Base-by-base conservation (phyloP, 176 grass and related monocot genomes). In the Cymbopogon citratus region DNA sequence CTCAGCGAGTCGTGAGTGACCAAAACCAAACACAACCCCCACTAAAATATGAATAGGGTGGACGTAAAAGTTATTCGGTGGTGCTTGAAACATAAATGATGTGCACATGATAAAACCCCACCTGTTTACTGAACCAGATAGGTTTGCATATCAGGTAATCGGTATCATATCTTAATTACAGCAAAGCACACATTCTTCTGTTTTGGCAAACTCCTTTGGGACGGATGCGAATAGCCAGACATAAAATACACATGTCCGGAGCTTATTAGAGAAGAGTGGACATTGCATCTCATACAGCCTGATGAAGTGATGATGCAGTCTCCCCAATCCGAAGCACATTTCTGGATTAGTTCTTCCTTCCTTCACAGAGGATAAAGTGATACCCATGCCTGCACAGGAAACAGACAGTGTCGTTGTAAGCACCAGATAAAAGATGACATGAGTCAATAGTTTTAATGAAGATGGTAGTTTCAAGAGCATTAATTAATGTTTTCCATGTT, bases 321-420 rank as follows among this genome's bases (percentile, higher is more conserved):
- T 79, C 25, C 33, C 59, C 60, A 69, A 25, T 5, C 26, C 34
- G 27, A 72, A 38, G 9, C 40, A 63, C 44, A 41, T 18, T 62
- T 24, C 3, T 49, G n/a, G 0, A 85, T 90, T 56, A 99, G 83
- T 95, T 99, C 73, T 91, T 99, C 87, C 89, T 86, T 36, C 92
- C 96, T 89, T 99, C 96, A 23, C 73, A 85, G 14, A 95, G 87
- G 77, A 99, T 95, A 52, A 95, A 33, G 68, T 99, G 92, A 45
- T 99, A 99, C 3, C 96, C 96, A 15, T 99, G 96, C 80, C 91
- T 95, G 81, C 43, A 91, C 13, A 45, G 5, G 21, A 44, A 85
- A 70, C 1, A 9, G 1, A 21, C 1, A 26, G 26, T 33, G 26
- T 59, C 3, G 1, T 75, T 28, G 33, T 71, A 61, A 80, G 63